Conservation (phyloP, 2,329 filamentous ascomycete genomes). For the Trichoderma semiorbis region DNA sequence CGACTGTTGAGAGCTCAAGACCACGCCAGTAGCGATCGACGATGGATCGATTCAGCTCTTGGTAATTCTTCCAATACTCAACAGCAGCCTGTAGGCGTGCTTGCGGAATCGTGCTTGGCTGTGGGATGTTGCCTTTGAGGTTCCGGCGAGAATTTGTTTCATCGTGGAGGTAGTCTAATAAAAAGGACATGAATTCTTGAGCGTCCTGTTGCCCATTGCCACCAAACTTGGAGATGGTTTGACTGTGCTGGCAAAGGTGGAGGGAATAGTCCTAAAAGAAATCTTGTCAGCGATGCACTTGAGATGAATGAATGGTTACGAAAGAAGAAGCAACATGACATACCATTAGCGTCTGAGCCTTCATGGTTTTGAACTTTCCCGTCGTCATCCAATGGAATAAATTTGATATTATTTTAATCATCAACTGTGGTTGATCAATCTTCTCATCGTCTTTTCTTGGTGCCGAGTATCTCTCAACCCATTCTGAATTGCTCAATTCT, state of each 20-base stretch:
- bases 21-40: slow-evolving; percentile 78
- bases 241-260: slow-evolving; percentile 34
- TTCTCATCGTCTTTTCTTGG: slow-evolving; percentile 59
- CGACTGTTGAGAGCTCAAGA: slow-evolving; percentile 67
- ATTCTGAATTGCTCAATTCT: slow-evolving; percentile 56
- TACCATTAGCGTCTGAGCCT: slow-evolving; percentile 57
- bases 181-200: slow-evolving; percentile 81
- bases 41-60: slow-evolving; percentile 67
- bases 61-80: slow-evolving; percentile 72
- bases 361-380: slow-evolving; percentile 49
- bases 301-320: neutral
- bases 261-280: slow-evolving; percentile 51
- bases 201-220: slow-evolving; percentile 82
- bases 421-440: slow-evolving; percentile 53
- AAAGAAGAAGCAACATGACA: slow-evolving; percentile 22
- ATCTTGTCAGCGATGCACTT: neutral
- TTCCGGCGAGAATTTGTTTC: slow-evolving; percentile 70
- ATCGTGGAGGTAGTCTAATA: slow-evolving; percentile 77
- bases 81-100: slow-evolving; percentile 55
- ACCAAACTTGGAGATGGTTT: slow-evolving; percentile 53
- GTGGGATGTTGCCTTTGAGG: slow-evolving; percentile 29
- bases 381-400: slow-evolving; percentile 56
- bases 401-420: slow-evolving; percentile 58
- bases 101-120: slow-evolving; percentile 34
- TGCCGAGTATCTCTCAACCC: slow-evolving; percentile 64